Percentiles rank a stretch among this genome's conserved stretches.
Evolutionary conservation across 1,284 basidiomycete species (phyloP).

Genomic region (Wolfiporia cocos): DNA sequence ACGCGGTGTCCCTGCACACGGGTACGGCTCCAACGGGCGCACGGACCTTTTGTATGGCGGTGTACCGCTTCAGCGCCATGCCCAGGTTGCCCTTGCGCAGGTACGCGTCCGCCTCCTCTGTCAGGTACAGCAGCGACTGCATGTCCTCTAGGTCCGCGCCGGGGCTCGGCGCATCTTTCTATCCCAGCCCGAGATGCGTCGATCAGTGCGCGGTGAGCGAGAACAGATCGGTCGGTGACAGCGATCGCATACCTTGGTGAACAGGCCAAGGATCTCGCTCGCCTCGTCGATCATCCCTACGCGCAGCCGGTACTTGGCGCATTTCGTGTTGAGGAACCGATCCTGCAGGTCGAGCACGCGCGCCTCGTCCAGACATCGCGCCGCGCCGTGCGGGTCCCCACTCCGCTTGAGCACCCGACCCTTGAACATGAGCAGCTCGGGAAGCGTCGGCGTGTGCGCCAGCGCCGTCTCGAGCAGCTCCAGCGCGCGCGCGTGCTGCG

Average conservation of each 20-base stretch:
- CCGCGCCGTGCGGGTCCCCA: constrained; percentile 78
- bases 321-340: constrained; percentile 92
- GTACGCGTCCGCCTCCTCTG: constrained; percentile 79
- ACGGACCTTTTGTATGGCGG: constrained; percentile 66
- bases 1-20: background rate
- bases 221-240: background rate
- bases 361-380: constrained; percentile 77
- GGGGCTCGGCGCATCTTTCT: constrained; percentile 82
- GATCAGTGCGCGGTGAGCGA: background rate
- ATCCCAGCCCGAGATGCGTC: constrained; percentile 4
- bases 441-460: constrained; percentile 88
- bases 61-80: constrained; percentile 85
- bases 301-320: constrained; percentile 86
- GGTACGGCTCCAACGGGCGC: background rate
- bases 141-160: constrained; percentile 89
- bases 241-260: constrained; percentile 69
- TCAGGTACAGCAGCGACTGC: constrained; percentile 89
- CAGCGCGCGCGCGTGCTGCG: constrained; percentile 54
- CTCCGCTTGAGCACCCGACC: constrained; percentile 85
- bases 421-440: constrained; percentile 84
- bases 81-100: constrained; percentile 62
- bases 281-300: constrained; percentile 78
- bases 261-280: constrained; percentile 67
- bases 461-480: constrained; percentile 64
- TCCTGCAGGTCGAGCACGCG: constrained; percentile 90